phyloP scores from a whole-genome alignment of 2,329 filamentous ascomycete species.

The Drechslera avenae region DNA sequence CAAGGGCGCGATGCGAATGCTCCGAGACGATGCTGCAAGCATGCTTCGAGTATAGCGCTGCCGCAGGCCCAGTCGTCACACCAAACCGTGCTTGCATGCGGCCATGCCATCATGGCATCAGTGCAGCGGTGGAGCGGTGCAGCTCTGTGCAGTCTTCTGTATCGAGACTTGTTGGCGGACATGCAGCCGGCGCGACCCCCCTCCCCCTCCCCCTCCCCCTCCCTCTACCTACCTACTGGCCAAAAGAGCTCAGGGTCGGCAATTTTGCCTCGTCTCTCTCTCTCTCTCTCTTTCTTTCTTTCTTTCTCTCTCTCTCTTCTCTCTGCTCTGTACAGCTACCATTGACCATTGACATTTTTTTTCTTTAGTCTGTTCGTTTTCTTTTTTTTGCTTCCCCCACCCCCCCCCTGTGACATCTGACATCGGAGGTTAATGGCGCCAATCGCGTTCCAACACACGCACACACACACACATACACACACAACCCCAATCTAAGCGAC shows the following conservation, averaged over 20 bases:
- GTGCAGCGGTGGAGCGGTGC: too few species aligned
- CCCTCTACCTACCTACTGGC: conserved; percentile 1
- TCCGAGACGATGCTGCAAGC: conserved; percentile 18
- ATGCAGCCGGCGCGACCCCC: background rate
- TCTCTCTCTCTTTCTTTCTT: too few species aligned
- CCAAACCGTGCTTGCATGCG: conserved; percentile 26
- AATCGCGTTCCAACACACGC: background rate
- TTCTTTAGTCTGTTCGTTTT: conserved; percentile 16
- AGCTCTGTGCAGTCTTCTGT: conserved; percentile 20
- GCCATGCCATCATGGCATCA: conserved; percentile 25
- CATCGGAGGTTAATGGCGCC: conserved; percentile 8
- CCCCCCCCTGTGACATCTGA: background rate
- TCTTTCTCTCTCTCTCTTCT: too few species aligned
- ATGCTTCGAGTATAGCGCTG: conserved; percentile 24
- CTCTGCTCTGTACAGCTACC: too few species aligned
- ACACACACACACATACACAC: too few species aligned
- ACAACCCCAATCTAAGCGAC: background rate
- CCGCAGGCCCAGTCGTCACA: conserved; percentile 37
- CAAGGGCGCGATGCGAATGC: conserved; percentile 28
- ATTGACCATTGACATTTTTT: too few species aligned
- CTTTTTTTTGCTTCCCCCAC: conserved; percentile 1
- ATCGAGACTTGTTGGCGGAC: conserved; percentile 16
- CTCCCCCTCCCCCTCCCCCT: too few species aligned
- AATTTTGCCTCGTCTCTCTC: conserved; percentile 32
- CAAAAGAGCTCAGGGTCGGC: conserved; percentile 27